Percentiles rank a stretch among this genome's conserved stretches.
Evolutionary conservation across 2,329 filamentous ascomycete genomes (phyloP).

Genomic region (Epichloe scottii): DNA sequence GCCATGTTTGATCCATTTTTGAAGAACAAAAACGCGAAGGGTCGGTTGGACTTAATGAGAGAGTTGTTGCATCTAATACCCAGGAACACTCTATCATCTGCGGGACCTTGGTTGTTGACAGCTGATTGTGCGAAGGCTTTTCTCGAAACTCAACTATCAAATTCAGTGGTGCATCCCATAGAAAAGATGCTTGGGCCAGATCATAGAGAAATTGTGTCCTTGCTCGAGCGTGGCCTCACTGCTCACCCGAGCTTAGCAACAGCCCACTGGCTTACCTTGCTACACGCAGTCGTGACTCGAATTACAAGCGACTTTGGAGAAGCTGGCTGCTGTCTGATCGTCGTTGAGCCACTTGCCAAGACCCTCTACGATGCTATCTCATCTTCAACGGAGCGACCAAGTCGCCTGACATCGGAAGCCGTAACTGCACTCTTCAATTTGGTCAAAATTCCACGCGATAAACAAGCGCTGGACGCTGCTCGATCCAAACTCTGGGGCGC

Average conservation of each 20-base stretch:
- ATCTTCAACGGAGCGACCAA: slow-evolving; percentile 5
- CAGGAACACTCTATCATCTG: slow-evolving; percentile 30
- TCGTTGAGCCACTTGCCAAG: slow-evolving; percentile 61
- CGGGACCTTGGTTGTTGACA: slow-evolving; percentile 38
- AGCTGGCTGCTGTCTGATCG: slow-evolving; percentile 48
- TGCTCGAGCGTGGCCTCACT: slow-evolving; percentile 51
- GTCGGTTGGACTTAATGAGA: slow-evolving; percentile 32
- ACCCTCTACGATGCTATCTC: slow-evolving; percentile 26
- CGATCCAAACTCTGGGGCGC: slow-evolving; percentile 50
- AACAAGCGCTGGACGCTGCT: slow-evolving; percentile 51
- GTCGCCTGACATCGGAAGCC: slow-evolving; percentile 23
- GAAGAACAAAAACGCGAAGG: slow-evolving; percentile 30
- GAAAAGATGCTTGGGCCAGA: slow-evolving; percentile 48
- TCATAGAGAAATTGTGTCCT: slow-evolving; percentile 55
- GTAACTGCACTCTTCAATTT: slow-evolving; percentile 24
- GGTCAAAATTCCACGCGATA: slow-evolving; percentile 45
- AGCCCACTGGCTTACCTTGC: slow-evolving; percentile 39
- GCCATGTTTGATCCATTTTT: slow-evolving; percentile 48
- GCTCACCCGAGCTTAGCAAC: slow-evolving; percentile 35
- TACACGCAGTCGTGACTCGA: slow-evolving; percentile 41
- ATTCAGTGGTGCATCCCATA: not conserved
- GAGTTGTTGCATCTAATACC: slow-evolving; percentile 40
- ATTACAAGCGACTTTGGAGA: slow-evolving; percentile 54
- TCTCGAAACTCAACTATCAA: slow-evolving; percentile 21
- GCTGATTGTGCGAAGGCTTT: slow-evolving; percentile 32